Base-by-base conservation (phyloP, 75 land plant genomes). In the Pinus albicaulis region DNA sequence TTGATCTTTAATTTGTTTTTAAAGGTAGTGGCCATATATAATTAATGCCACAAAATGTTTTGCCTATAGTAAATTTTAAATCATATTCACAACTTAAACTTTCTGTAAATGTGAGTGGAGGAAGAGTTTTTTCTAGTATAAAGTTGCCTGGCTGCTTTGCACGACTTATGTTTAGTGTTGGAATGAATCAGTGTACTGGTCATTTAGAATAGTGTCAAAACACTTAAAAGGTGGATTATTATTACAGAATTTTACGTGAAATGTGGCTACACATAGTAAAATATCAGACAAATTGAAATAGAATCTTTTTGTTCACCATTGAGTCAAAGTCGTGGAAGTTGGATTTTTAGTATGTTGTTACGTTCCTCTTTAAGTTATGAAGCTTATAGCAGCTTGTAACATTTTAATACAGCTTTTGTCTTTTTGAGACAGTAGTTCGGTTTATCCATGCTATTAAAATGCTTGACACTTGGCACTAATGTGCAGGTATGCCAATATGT, bases 401-500 rank as follows among this genome's bases (percentile, higher is more conserved):
- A 36, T 25, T 25, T 11, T 62, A 62, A n/a, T n/a, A 2, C 31
- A 25, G 2, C 2, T 60, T 60, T 60, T 55, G 23, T 28, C 57
- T 19, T 11, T 22, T 13, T 55, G 17, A 2, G 0, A 62, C 76
- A 17, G 23, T 48, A 34, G 70, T 53, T 72, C 48, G 24, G n/a
- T 5, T 44, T 20, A 36, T 38, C 7, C 71, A 53, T 25, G 10
- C 5, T 57, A 2, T 34, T 41, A 53, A 31, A 48, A 13, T 48
- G 31, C 2, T 17, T 1, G 36, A 17, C 23, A 7, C 38, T 77
- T 44, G 61, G 57, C 34, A 10, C 74, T 57, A 34, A 25, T 55
- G 3, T 80, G 53, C 83, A 96, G 99, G 99, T 34, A 96, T 96
- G 96, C 94, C 99, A 16, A 91, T 96, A 55, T 89, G 91, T 74